Conservation (phyloP, 2,329 filamentous ascomycete genomes). For the Trichophyton mentagrophytes region DNA sequence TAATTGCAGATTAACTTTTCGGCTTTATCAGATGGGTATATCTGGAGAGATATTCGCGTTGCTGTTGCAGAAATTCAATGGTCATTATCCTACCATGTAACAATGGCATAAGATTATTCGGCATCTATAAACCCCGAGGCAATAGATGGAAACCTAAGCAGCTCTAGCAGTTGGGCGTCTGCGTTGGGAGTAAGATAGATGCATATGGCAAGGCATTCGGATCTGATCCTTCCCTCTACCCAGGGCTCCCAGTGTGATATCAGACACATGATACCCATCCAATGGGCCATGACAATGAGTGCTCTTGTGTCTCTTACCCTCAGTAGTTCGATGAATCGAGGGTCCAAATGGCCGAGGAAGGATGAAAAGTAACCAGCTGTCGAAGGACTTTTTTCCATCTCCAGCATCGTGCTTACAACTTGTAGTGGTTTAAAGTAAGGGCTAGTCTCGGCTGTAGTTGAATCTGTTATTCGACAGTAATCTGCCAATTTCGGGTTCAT, state of each 20-base stretch:
- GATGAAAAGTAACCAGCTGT: slow-evolving; percentile 17
- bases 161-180: slow-evolving; percentile 15
- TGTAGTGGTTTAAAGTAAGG: slow-evolving; percentile 19
- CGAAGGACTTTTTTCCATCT: slow-evolving; percentile 13
- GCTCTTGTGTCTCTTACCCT: slow-evolving; percentile 18
- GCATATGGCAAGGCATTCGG: slow-evolving; percentile 22
- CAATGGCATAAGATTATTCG: background rate
- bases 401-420: slow-evolving; percentile 13
- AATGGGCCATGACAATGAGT: slow-evolving; percentile 20
- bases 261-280: slow-evolving; percentile 23
- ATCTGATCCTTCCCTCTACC: slow-evolving; percentile 19
- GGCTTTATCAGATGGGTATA: too few relatives aligned
- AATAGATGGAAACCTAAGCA: slow-evolving; percentile 18
- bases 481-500: slow-evolving; percentile 19
- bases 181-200: slow-evolving; percentile 19
- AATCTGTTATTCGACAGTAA: slow-evolving; percentile 20
- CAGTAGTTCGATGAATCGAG: slow-evolving; percentile 18
- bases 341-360: slow-evolving; percentile 20
- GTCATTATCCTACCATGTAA: background rate
- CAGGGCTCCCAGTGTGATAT: slow-evolving; percentile 21
- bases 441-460: slow-evolving; percentile 14
- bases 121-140: slow-evolving; percentile 16
- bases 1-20: too few relatives aligned
- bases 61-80: background rate
- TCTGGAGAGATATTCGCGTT: too few relatives aligned